Evolutionary conservation across 2,329 filamentous ascomycete species (phyloP), one percentile per base, ranked within the genome.

Genomic region (Aspergillus felis): DNA sequence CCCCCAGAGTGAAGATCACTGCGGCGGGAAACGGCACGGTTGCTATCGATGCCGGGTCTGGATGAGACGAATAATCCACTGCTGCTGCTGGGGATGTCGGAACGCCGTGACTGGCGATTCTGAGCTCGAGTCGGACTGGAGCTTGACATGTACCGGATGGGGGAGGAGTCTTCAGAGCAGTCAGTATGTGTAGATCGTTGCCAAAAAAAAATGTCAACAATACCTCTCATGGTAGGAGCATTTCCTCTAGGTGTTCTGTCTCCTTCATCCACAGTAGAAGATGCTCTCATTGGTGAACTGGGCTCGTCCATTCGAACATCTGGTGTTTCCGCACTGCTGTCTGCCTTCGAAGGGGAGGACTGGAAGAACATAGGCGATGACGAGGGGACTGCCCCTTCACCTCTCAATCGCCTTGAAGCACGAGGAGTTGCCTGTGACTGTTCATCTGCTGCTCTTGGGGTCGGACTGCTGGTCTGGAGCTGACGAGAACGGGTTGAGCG

Each of bases 1-100:
- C 87, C 81, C 68, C 96, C 91, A 0, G 91, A 93, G 70, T 95
- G 86, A 67, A 97, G 90, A 70, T 97, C 93, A 66, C 90, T 90
- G 68, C 93, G 87, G 69, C 90, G 85, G 52, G 87, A 84, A 28
- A 82, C 81, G 47, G 75, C 63, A 6, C 77, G 74, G 57, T 80
- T 79, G n/a, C 79, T 77, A n/a, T 77, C 77, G 25, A 79, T 77
- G 35, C 74, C 76, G 48, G 82, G 79, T 51, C 82, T 71, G 47
- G 82, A 78, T 58, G 87, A 82, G 66, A 97, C 88, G 70, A 97
- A 97, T 29, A 97, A 82, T 4, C 87, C 90, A 69, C 92, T 96
- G 77, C 88, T 91, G 70, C 91, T 91, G 73, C 90, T 95, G 65
- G 85, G 85, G 60, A 91, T 80, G 70, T 93, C 87, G 53, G 89